Conservation (phyloP, 2,329 filamentous ascomycete species). For the Leptodontidium sp. region DNA sequence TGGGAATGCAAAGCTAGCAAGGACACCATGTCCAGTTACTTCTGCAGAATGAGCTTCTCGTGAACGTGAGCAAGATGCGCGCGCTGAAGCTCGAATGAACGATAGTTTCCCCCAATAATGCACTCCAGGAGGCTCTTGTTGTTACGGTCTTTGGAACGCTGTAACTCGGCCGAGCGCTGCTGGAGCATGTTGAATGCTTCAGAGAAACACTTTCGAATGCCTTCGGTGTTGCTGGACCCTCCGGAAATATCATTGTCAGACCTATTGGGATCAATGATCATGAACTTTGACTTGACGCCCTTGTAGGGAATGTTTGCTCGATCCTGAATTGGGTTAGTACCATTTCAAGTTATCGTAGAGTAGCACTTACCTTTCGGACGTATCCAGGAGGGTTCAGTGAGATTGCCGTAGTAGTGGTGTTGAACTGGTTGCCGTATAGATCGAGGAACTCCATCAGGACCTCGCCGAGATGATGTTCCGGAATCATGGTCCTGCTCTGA, state of each 20-base stretch:
- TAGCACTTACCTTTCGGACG: constrained; percentile 74
- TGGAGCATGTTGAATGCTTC: constrained; percentile 67
- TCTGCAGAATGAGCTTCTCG: constrained; percentile 40
- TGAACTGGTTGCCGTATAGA: constrained; percentile 85
- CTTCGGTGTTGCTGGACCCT: constrained; percentile 74
- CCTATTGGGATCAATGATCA: constrained; percentile 93
- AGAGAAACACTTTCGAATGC: constrained; percentile 75
- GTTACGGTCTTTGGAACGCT: constrained; percentile 43
- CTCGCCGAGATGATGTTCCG: constrained; percentile 76
- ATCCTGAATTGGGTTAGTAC: constrained; percentile 20
- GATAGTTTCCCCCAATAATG: constrained; percentile 82
- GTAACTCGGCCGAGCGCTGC: constrained; percentile 63
- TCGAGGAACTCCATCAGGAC: constrained; percentile 88
- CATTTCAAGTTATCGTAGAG: not conserved
- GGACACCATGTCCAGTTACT: constrained; percentile 25
- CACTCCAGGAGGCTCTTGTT: constrained; percentile 66
- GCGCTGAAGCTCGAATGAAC: constrained; percentile 74
- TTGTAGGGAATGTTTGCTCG: constrained; percentile 53
- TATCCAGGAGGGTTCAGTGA: constrained; percentile 77
- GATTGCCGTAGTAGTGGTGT: constrained; percentile 75
- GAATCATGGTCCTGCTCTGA: constrained; percentile 65
- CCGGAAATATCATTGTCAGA: constrained; percentile 87
- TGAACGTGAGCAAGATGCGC: constrained; percentile 52
- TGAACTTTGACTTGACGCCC: constrained; percentile 70
- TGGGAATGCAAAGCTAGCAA: not conserved